phyloP scores from a whole-genome alignment of 768 basidiomycete genomes.

The Xerocomellus chrysenteron region DNA sequence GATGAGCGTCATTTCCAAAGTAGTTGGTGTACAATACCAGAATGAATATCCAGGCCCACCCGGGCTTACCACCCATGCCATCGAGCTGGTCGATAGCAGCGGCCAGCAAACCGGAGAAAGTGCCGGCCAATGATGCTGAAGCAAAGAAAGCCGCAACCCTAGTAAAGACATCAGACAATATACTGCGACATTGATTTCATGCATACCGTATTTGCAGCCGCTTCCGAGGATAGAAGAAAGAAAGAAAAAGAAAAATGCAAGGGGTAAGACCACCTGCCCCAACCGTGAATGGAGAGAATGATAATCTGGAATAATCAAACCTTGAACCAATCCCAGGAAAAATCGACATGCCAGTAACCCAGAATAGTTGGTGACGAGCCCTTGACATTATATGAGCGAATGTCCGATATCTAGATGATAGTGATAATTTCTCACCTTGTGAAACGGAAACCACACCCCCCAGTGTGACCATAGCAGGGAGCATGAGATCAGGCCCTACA shows the following conservation, averaged over 20 bases:
- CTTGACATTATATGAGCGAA: conserved; percentile 23
- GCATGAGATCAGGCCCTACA: background rate
- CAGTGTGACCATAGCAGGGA: background rate
- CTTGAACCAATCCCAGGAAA: conserved; percentile 58
- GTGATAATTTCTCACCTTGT: background rate
- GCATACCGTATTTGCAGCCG: conserved; percentile 24
- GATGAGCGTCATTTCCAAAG: background rate
- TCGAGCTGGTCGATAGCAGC: conserved; percentile 59
- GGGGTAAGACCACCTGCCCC: conserved; percentile 53
- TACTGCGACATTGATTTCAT: background rate
- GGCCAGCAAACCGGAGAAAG: conserved; percentile 65
- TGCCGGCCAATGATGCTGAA: conserved; percentile 51
- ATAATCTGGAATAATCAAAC: conserved; percentile 25
- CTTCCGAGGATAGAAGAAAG: conserved; percentile 42
- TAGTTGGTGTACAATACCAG: conserved; percentile 29
- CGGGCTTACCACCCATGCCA: conserved; percentile 48
- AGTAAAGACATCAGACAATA: background rate
- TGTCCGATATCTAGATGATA: background rate
- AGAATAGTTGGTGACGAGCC: conserved; percentile 48
- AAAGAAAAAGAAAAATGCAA: conserved; percentile 55
- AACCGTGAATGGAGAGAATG: conserved; percentile 1
- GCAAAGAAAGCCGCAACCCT: conserved; percentile 40
- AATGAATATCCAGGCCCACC: conserved; percentile 65
- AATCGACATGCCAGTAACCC: conserved; percentile 54
- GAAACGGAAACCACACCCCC: background rate